phyloP scores from a whole-genome alignment of 345 rosid genomes.

The Cardamine resedifolia region DNA sequence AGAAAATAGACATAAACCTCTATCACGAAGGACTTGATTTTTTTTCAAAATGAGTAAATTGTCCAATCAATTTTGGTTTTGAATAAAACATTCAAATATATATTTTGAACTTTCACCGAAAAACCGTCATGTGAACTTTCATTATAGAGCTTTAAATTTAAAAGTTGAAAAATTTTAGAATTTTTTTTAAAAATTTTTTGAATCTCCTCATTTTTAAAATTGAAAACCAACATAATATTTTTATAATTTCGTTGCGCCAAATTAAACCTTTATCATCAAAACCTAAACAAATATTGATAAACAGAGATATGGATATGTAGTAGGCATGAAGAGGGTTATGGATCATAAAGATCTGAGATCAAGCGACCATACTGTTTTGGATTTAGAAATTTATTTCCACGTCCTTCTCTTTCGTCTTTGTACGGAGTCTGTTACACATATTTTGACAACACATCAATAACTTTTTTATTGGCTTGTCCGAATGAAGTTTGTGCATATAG shows the following conservation, averaged over 20 bases:
- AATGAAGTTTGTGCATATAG: not conserved
- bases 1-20: too few relatives aligned
- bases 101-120: too few relatives aligned
- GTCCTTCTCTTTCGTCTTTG: slow-evolving; percentile 14
- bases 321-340: slow-evolving; percentile 28
- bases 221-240: not conserved
- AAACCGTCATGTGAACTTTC: not conserved
- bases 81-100: too few relatives aligned
- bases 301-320: slow-evolving; percentile 13
- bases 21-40: too few relatives aligned
- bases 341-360: slow-evolving; percentile 25
- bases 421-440: slow-evolving; percentile 18
- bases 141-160: not conserved
- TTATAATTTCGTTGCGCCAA: not conserved
- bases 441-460: not conserved
- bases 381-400: slow-evolving; percentile 17
- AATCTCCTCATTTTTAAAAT: not conserved
- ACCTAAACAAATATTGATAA: not conserved
- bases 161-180: not conserved
- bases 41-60: too few relatives aligned
- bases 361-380: slow-evolving; percentile 30
- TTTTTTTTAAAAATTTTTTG: not conserved
- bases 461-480: not conserved
- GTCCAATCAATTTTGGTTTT: too few relatives aligned
- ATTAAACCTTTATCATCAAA: not conserved